Evolutionary conservation across 352 stramenopile genomes (phyloP).

Genomic region (Lagenidium sp.): DNA sequence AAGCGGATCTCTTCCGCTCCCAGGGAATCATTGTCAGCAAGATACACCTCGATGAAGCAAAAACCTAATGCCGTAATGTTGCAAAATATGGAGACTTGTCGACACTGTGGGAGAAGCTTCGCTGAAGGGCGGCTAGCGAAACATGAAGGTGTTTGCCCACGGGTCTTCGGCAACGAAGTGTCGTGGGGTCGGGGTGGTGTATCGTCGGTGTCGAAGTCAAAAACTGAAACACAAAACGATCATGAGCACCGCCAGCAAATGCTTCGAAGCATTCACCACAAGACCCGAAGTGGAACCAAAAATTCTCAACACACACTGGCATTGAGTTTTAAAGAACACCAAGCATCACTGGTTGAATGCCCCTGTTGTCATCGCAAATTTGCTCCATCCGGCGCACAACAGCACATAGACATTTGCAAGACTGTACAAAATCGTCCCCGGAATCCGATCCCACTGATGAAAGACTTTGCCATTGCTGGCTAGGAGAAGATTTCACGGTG

Average conservation of each 20-base stretch:
- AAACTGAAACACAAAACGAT: not conserved
- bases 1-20: too few relatives aligned
- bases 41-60: slow-evolving; percentile 5
- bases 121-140: slow-evolving; percentile 71
- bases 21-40: too few relatives aligned
- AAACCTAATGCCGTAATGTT: slow-evolving; percentile 4
- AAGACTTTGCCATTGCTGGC: slow-evolving; percentile 55
- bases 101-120: slow-evolving; percentile 71
- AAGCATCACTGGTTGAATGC: slow-evolving; percentile 72
- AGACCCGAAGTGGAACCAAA: slow-evolving; percentile 2
- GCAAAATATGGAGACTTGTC: slow-evolving; percentile 47
- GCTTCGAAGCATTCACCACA: slow-evolving; percentile 9
- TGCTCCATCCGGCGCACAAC: slow-evolving; percentile 65
- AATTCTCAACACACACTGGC: slow-evolving; percentile 50
- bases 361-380: slow-evolving; percentile 77
- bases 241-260: slow-evolving; percentile 4
- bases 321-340: slow-evolving; percentile 68
- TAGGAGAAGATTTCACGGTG: too few relatives aligned
- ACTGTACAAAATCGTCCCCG: slow-evolving; percentile 71
- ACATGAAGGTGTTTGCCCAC: slow-evolving; percentile 71
- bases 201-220: slow-evolving; percentile 1
- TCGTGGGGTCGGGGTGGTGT: slow-evolving; percentile 49
- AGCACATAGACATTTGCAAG: slow-evolving; percentile 84
- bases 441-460: slow-evolving; percentile 56
- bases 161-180: slow-evolving; percentile 68